These are phyloP conservation scores for Blastobotrys chiropterorum DNA, from an alignment of 805 yeast genomes.

Conservation along the genomic window DNA sequence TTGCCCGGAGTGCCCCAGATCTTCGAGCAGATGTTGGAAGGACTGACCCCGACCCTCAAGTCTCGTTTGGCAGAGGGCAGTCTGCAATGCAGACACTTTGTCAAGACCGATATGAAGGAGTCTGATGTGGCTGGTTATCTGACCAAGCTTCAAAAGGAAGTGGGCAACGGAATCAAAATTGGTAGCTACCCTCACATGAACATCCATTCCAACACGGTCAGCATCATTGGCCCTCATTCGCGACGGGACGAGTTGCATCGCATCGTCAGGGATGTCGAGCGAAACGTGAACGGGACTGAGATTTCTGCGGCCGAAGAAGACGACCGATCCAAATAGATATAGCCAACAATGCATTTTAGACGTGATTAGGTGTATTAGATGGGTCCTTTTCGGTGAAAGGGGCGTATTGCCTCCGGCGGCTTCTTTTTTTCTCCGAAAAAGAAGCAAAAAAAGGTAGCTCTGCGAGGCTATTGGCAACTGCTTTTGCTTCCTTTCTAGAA, in stretches of 20 bases:
- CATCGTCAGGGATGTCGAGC: slow-evolving; percentile 43
- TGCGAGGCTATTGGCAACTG: no score
- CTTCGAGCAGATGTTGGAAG: slow-evolving; percentile 49
- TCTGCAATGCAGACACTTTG: slow-evolving; percentile 42
- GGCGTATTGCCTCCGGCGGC: no score
- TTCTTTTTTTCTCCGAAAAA: no score
- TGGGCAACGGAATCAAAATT: slow-evolving; percentile 47
- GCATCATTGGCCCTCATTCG: slow-evolving; percentile 56
- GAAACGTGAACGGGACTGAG: slow-evolving; percentile 49
- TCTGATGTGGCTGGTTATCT: slow-evolving; percentile 64
- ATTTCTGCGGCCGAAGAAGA: slow-evolving; percentile 54
- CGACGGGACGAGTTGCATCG: slow-evolving; percentile 35
- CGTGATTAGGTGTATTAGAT: no score
- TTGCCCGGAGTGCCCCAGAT: slow-evolving; percentile 82
- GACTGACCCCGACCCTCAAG: slow-evolving; percentile 35
- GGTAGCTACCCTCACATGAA: slow-evolving; percentile 83
- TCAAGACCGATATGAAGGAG: slow-evolving; percentile 57
- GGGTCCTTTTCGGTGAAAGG: no score
- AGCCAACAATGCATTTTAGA: background rate
- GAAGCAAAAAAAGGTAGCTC: no score
- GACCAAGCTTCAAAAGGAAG: slow-evolving; percentile 42
- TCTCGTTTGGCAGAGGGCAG: slow-evolving; percentile 35
- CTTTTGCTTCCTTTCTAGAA: no score
- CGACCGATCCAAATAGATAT: background rate
- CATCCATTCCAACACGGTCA: slow-evolving; percentile 59